phyloP scores from a whole-genome alignment of 208 protist genomes.

The Histomonas meleagridis region DNA sequence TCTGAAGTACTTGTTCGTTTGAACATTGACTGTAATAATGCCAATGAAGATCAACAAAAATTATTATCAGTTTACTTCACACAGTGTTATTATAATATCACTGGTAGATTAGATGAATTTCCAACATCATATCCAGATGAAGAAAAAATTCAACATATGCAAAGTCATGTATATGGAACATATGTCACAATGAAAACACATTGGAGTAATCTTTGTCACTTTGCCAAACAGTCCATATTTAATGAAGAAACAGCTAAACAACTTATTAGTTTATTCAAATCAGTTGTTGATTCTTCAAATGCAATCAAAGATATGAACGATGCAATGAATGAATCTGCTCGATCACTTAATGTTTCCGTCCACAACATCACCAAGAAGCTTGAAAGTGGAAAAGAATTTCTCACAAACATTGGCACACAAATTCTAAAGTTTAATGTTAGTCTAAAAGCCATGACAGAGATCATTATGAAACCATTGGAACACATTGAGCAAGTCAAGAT shows the following conservation, averaged over 20 bases:
- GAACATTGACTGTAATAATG: background rate
- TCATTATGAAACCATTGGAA: background rate
- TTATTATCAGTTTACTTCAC: background rate
- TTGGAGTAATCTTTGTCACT: background rate
- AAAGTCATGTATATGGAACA: background rate
- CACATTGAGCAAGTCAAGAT: background rate
- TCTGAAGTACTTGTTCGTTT: background rate
- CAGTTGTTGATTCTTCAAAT: background rate
- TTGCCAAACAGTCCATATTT: background rate
- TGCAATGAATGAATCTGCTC: background rate
- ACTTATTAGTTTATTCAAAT: background rate
- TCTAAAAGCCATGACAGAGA: background rate
- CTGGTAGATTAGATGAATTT: background rate
- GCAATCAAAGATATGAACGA: background rate
- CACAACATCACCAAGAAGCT: background rate
- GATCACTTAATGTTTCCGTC: background rate
- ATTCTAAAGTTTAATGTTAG: background rate
- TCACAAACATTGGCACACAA: background rate
- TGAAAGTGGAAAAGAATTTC: background rate
- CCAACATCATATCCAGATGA: background rate
- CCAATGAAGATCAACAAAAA: background rate
- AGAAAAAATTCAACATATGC: background rate
- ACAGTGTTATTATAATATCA: slow-evolving; percentile 16
- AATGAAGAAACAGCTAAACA: background rate
- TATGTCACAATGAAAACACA: background rate